Base-by-base conservation (phyloP, 768 basidiomycete species). In the Rossbeevera mucosa region DNA sequence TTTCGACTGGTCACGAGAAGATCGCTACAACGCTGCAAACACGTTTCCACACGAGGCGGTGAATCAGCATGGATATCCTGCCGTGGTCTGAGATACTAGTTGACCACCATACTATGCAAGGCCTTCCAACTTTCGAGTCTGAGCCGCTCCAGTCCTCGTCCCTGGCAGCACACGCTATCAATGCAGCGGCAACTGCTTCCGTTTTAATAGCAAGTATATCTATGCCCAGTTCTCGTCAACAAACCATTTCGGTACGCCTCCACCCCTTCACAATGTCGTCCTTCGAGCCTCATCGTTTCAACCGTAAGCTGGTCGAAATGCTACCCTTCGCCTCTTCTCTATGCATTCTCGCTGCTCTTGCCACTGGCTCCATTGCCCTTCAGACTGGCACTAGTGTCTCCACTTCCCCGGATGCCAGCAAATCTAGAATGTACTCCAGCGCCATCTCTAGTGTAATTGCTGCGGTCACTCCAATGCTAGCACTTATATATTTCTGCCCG, bases 401-500 rank as follows among this genome's bases (percentile, higher is more conserved):
- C 44, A 44, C 45, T 48, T 40, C 53, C 44, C 47, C 60, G 21
- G 66, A 70, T 56, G 54, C 36, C 50, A 64, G 21, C 48, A 59
- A 59, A 55, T 60, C 70, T 13, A 67, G 64, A 52, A 66, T 68
- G 56, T 69, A 69, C 40, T 66, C 68, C 2, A 71, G 68, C 38
- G 67, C 70, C 52, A 72, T 70, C 44, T 67, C 71, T 3, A 71
- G 67, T 25, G 48, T 70, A 30, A 67, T 73, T 48, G 65, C 69
- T 21, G 67, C 71, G 14, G 64, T 71, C 22, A 63, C 66, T 12
- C 63, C 72, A 6, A 63, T 72, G 60, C 43, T 71, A 18, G 67
- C 69, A 0, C 63, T 79, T 22, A 66, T 76, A 21, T 85, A 83
- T 62, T 68, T 82, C 52, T 76, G 73, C 16, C 72, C 72, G 11